Conservation (phyloP, 1,139 yeast genomes). For the Candida anutae region DNA sequence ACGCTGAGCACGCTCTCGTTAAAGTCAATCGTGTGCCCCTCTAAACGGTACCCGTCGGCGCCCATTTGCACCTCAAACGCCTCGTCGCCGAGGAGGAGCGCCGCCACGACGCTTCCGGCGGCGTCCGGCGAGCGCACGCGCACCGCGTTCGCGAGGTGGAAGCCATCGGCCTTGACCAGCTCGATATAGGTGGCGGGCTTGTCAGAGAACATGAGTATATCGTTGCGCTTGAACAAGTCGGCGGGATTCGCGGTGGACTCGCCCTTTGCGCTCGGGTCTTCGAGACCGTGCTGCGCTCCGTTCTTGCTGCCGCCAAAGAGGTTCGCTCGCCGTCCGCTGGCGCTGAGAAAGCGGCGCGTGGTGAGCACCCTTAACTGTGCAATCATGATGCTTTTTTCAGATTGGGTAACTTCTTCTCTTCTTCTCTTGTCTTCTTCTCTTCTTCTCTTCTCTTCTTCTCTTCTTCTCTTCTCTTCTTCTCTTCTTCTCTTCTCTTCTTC, state of each 20-base stretch:
- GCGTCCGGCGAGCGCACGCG: constrained; percentile 41
- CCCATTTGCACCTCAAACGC: constrained; percentile 52
- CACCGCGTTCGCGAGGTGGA: constrained; percentile 31
- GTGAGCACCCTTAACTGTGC: no score
- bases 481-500: constrained; percentile 15
- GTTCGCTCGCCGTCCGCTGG: no score
- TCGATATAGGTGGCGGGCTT: constrained; percentile 41
- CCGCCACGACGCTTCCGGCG: constrained; percentile 39
- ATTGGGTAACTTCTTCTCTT: no score
- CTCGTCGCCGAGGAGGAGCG: constrained; percentile 56
- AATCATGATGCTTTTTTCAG: no score
- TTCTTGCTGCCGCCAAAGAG: constrained; percentile 27
- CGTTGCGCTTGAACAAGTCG: constrained; percentile 38
- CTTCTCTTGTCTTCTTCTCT: no score
- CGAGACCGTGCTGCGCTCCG: constrained; percentile 9
- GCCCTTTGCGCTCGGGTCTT: constrained; percentile 32
- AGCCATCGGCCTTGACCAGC: constrained; percentile 32
- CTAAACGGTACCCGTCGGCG: constrained; percentile 27
- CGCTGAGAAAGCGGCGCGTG: no score
- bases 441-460: constrained; percentile 1
- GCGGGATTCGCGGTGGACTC: constrained; percentile 40
- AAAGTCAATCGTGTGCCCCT: constrained; percentile 39
- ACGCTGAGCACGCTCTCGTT: constrained; percentile 34
- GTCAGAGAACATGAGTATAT: constrained; percentile 34
- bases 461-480: constrained; percentile 9